phyloP scores from a whole-genome alignment of 2,329 filamentous ascomycete species.

The Exophiala lecanii-corni region DNA sequence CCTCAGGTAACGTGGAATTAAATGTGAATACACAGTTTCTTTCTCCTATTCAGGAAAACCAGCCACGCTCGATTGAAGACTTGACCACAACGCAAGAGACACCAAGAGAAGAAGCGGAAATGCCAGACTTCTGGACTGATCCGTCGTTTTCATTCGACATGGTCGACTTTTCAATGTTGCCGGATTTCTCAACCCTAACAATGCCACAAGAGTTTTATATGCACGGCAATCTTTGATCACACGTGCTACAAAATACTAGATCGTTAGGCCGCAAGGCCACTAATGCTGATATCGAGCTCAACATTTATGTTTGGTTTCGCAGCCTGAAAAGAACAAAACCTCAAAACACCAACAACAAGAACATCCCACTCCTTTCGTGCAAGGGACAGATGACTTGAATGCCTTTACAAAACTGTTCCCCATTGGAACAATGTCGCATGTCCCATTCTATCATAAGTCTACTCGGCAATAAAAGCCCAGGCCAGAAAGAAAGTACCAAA shows the following conservation, averaged over 20 bases:
- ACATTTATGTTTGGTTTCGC: too few relatives aligned
- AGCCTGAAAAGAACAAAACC: too few relatives aligned
- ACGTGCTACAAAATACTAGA: too few relatives aligned
- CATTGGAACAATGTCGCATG: too few relatives aligned
- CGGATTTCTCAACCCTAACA: slow-evolving; percentile 12
- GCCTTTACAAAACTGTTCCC: too few relatives aligned
- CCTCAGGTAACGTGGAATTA: slow-evolving; percentile 18
- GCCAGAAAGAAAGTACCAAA: background rate
- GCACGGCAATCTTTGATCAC: slow-evolving; percentile 14
- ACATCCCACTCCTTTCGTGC: too few relatives aligned
- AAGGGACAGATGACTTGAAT: too few relatives aligned
- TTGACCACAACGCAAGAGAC: background rate
- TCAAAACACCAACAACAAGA: too few relatives aligned
- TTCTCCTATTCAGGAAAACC: slow-evolving; percentile 15
- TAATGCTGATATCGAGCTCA: too few relatives aligned
- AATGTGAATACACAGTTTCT: slow-evolving; percentile 23
- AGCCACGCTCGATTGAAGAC: background rate
- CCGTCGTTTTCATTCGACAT: slow-evolving; percentile 17
- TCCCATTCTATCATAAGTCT: too few relatives aligned
- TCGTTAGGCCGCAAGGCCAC: too few relatives aligned
- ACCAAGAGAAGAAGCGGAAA: background rate
- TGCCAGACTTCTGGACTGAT: slow-evolving; percentile 12
- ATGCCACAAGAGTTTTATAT: slow-evolving; percentile 13
- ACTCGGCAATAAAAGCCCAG: background rate
- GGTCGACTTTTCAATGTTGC: slow-evolving; percentile 16